Base-by-base conservation (phyloP, 116 monocot genomes). In the Dioscorea cayenensis region DNA sequence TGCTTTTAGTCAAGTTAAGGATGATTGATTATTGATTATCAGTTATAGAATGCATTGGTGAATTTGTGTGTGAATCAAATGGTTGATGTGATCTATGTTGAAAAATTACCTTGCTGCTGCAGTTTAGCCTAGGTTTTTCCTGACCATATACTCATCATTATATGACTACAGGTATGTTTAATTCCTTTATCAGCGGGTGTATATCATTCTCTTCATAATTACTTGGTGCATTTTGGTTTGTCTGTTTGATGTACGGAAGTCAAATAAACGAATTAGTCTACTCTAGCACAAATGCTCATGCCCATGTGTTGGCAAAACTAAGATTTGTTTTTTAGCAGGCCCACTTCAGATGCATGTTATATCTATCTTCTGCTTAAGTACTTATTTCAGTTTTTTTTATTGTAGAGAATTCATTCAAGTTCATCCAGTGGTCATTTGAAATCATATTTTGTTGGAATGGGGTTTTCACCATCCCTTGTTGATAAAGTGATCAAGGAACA, bases 401-500 rank as follows among this genome's bases (percentile, higher is more conserved):
- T 84, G 61, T 21, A 89, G 89, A 78, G 76, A 72, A 65, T 36
- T 78, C 37, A 68, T 51, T 72, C 82, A 20, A 80, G 80, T 49
- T 85, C 85, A 64, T 82, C 85, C 49, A 38, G 25, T 25, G 35
- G 71, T 76, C 74, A 78, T 71, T 63, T 83, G 48, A 85, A 69
- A 75, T 78, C 77, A 65, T 71, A 80, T 72, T 83, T 89, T 83
- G 60, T 89, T 66, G 83, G 83, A 10, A 89, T 89, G 89, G 89
- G 89, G 6, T 89, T 89, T 74, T 83, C 80, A 55, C 67, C 85
- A 51, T 63, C 60, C 63, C 85, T 89, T 67, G 83, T 89, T 32
- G 85, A 89, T 59, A 89, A 76, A 81, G 85, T 85, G 51, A 68
- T 89, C 0, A 65, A 78, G 66, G 76, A 89, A 78, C 77, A 85